phyloP scores from a whole-genome alignment of 2,329 filamentous ascomycete genomes.

The Cladophialophora exuberans region DNA sequence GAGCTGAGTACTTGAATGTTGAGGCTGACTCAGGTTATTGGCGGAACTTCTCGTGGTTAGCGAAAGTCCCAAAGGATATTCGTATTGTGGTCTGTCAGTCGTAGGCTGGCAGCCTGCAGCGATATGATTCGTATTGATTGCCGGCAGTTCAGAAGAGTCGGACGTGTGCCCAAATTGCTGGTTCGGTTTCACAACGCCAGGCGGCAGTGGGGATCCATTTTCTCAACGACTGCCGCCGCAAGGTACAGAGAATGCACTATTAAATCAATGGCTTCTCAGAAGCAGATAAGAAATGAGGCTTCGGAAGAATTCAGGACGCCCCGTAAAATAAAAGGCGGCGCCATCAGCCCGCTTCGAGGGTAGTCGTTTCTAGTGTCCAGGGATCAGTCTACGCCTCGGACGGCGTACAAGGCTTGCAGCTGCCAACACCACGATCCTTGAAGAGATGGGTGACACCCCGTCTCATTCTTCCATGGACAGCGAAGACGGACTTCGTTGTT shows the following conservation, averaged over 20 bases:
- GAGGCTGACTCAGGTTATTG: conserved; percentile 21
- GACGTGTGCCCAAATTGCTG: conserved; percentile 14
- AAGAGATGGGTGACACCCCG: no score
- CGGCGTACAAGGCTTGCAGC: no score
- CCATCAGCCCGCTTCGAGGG: no score
- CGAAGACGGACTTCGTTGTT: no score
- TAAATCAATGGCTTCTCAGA: neutral
- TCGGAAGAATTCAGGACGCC: no score
- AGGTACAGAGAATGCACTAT: neutral
- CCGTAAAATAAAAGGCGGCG: no score
- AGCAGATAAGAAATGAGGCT: neutral
- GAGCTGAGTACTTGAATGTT: conserved; percentile 17
- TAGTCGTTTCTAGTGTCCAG: no score
- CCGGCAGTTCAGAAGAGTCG: neutral
- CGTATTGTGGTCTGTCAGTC: neutral
- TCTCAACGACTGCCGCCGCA: neutral
- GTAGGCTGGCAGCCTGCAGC: conserved; percentile 4
- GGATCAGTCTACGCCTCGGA: no score
- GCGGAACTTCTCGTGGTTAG: neutral
- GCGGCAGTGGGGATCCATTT: conserved; percentile 1
- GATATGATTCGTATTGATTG: conserved; percentile 7
- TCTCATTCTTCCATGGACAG: no score
- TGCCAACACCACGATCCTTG: no score
- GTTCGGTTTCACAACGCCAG: conserved; percentile 12
- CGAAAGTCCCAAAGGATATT: conserved; percentile 16